Base-by-base conservation (phyloP, 2,329 filamentous ascomycete genomes). In the Incumbomyces lentus region DNA sequence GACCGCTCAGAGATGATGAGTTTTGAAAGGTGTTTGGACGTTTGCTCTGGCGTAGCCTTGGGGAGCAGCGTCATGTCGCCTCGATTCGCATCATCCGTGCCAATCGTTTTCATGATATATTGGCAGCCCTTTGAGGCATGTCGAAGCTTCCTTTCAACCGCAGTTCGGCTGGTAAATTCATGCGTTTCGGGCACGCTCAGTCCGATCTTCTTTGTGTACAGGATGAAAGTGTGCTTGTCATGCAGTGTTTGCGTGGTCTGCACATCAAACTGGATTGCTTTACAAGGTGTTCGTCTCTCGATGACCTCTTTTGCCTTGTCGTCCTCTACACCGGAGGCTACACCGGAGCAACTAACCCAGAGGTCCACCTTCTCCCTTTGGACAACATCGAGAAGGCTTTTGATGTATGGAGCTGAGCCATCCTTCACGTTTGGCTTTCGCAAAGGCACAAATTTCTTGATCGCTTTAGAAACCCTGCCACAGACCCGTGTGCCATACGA, bases 301-400 rank as follows among this genome's bases (percentile, higher is more conserved):
- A 86, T 64, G 2, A 71, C 64, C 47, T 82, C 74, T 51, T 78
- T 80, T 1, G 80, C 81, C 31, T 74, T 62, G 0, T 78, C 82
- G 59, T 88, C 84, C 56, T 84, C 78, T 11, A 82, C 62, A 0
- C 79, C 79, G 1, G 75, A 77, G 1, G 74, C 71, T 7, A 83
- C 78, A n/a, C 78, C 80, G 0, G 82, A 86, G 55, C 82, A 86
- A 16, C 78, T 80, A 2, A 88, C 76, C 83, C 84, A 89, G 2
- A 88, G 63, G 47, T 86, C 75, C 3, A 85, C 72, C 0, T 71
- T 68, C 52, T 88, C 81, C 0, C 64, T 60, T 5, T 69, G 59
- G 34, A 86, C 69, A 19, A 87, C 71, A 7, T 75, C 63, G 1
- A 84, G 60, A 2, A 88, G 61, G 0, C 67, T 65, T 12, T 70